Evolutionary conservation across 441 rosid species (phyloP).

Genomic region (Jatropha podagrica): DNA sequence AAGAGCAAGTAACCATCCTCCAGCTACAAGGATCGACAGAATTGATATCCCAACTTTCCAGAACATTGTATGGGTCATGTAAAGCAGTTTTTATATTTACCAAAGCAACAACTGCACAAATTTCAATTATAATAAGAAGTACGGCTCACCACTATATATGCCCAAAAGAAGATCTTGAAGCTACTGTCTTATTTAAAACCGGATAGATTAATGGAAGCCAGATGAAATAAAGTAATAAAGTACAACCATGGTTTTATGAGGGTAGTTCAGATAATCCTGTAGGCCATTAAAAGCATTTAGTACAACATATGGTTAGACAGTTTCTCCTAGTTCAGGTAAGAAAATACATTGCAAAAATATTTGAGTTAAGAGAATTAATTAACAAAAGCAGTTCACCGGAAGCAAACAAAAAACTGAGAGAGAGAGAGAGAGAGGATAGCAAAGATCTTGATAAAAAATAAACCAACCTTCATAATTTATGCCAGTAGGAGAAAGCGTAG

Average conservation of each 20-base stretch:
- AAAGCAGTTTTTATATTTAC: slow-evolving; percentile 70
- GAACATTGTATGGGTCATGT: slow-evolving; percentile 79
- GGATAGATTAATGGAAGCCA: slow-evolving; percentile 11
- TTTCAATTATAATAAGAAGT: slow-evolving; percentile 17
- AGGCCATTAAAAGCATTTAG: slow-evolving; percentile 8
- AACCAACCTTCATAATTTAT: slow-evolving; percentile 88
- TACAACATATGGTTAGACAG: background rate
- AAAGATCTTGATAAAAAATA: slow-evolving; percentile 19
- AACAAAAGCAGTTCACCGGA: background rate
- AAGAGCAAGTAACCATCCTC: slow-evolving; percentile 87
- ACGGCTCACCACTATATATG: slow-evolving; percentile 7
- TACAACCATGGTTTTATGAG: slow-evolving; percentile 11
- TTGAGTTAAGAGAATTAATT: background rate
- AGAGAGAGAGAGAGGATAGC: background rate
- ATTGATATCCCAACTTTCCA: slow-evolving; percentile 87
- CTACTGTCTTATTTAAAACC: slow-evolving; percentile 2
- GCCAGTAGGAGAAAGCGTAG: slow-evolving; percentile 90
- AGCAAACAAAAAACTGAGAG: slow-evolving; percentile 8
- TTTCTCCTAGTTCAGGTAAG: background rate
- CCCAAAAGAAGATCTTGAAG: slow-evolving; percentile 15
- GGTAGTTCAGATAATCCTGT: slow-evolving; percentile 13
- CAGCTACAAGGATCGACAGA: slow-evolving; percentile 99
- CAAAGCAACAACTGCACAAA: slow-evolving; percentile 81
- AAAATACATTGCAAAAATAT: background rate
- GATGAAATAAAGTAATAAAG: slow-evolving; percentile 12